These are phyloP conservation scores for Cinchona pubescens DNA, from an alignment of 257 asterid species.

Conservation along the genomic window DNA sequence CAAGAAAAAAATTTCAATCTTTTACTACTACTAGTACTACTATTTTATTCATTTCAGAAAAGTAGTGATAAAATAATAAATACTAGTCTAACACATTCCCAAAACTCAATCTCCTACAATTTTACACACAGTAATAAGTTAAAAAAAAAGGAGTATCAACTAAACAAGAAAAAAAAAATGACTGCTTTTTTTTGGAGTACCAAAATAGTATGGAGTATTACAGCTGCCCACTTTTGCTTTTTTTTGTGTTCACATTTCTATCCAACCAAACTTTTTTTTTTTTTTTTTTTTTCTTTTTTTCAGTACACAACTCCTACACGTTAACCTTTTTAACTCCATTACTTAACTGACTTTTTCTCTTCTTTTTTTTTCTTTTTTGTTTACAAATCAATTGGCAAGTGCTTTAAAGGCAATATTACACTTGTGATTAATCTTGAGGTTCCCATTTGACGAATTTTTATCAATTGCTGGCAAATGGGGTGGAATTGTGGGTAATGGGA, in stretches of 20 bases:
- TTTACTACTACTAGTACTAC: neutral
- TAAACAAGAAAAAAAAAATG: slow-evolving; percentile 15
- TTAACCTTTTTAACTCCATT: slow-evolving; percentile 23
- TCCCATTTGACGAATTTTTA: neutral
- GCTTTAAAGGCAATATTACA: neutral
- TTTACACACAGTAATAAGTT: neutral
- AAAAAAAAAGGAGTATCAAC: slow-evolving; percentile 23
- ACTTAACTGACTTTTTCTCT: neutral
- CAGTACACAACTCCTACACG: slow-evolving; percentile 29
- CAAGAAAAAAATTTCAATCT: slow-evolving; percentile 9
- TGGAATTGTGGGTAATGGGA: neutral
- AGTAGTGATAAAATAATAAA: slow-evolving; percentile 6
- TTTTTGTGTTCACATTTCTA: slow-evolving; percentile 25
- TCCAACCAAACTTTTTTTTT: neutral
- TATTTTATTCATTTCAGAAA: neutral
- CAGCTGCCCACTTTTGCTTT: slow-evolving; percentile 16
- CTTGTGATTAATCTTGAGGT: slow-evolving; percentile 5
- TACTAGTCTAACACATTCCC: slow-evolving; percentile 8
- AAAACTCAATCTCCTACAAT: neutral
- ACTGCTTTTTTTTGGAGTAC: slow-evolving; percentile 11
- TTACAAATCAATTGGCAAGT: neutral
- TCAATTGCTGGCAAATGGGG: neutral
- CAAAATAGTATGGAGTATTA: neutral
- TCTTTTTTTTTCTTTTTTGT: neutral
- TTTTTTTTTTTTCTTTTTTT: neutral